phyloP scores from a whole-genome alignment of 805 yeast genomes.

The Kurtzmaniella cleridarum region DNA sequence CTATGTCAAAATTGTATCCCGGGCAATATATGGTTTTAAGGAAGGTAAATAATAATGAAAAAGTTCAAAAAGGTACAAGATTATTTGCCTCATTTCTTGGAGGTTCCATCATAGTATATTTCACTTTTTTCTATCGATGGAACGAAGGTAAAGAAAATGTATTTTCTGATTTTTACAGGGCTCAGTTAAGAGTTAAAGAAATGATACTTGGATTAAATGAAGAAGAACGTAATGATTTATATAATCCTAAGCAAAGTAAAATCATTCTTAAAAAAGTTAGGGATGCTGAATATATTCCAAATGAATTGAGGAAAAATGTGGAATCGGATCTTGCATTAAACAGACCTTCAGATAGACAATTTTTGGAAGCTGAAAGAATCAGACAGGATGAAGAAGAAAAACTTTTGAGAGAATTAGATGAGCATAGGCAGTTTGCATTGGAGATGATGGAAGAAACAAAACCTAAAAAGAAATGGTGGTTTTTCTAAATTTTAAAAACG shows the following conservation, averaged over 20 bases:
- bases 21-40: slow-evolving; percentile 73
- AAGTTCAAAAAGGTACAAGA: slow-evolving; percentile 57
- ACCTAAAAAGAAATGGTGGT: slow-evolving; percentile 19
- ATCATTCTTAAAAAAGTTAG: slow-evolving; percentile 38
- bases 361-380: slow-evolving; percentile 67
- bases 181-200: slow-evolving; percentile 54
- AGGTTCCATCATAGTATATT: slow-evolving; percentile 47
- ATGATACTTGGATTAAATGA: slow-evolving; percentile 49
- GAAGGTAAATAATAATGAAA: slow-evolving; percentile 45
- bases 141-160: slow-evolving; percentile 78
- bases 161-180: slow-evolving; percentile 61
- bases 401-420: slow-evolving; percentile 29
- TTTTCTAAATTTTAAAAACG: slow-evolving; percentile 5
- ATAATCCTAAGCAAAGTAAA: slow-evolving; percentile 37
- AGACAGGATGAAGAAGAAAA: slow-evolving; percentile 62
- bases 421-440: slow-evolving; percentile 15
- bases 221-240: slow-evolving; percentile 60
- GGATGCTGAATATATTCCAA: slow-evolving; percentile 39
- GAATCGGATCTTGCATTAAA: slow-evolving; percentile 50
- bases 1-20: slow-evolving; percentile 66
- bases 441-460: slow-evolving; percentile 10
- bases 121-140: slow-evolving; percentile 76
- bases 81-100: slow-evolving; percentile 49
- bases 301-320: slow-evolving; percentile 35
- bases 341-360: slow-evolving; percentile 67